Evolutionary conservation across 1,284 basidiomycete species (phyloP).

Genomic region (Ganoderma resinaceum): DNA sequence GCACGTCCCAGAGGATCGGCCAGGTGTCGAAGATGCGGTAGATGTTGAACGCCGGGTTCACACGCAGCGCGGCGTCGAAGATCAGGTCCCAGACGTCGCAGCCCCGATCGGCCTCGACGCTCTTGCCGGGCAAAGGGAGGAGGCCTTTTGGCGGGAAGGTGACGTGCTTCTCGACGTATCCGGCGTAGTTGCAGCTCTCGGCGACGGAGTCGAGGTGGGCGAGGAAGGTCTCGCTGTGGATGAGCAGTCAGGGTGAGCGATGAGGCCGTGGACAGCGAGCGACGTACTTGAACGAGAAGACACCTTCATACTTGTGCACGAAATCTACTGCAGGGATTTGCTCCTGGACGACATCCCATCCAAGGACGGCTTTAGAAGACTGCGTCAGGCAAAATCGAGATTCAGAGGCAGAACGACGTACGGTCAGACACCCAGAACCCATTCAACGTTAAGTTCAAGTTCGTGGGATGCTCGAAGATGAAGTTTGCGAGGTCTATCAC

Average conservation of each 20-base stretch:
- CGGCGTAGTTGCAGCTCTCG: slow-evolving; percentile 64
- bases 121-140: slow-evolving; percentile 66
- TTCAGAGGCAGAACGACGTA: slow-evolving; percentile 43
- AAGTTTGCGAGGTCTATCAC: slow-evolving; percentile 73
- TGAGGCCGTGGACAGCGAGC: neutral
- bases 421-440: slow-evolving; percentile 80
- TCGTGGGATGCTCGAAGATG: slow-evolving; percentile 64
- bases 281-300: slow-evolving; percentile 74
- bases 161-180: slow-evolving; percentile 67
- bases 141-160: slow-evolving; percentile 69
- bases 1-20: slow-evolving; percentile 75
- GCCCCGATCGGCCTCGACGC: slow-evolving; percentile 48
- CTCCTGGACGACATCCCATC: slow-evolving; percentile 64
- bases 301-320: slow-evolving; percentile 71
- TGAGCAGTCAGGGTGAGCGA: neutral
- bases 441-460: slow-evolving; percentile 63
- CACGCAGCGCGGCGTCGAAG: slow-evolving; percentile 60
- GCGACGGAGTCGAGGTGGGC: slow-evolving; percentile 60
- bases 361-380: slow-evolving; percentile 55
- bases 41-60: slow-evolving; percentile 81
- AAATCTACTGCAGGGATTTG: slow-evolving; percentile 76
- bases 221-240: slow-evolving; percentile 66
- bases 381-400: neutral
- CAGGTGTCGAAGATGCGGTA: slow-evolving; percentile 78
- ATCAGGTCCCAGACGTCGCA: slow-evolving; percentile 76